Evolutionary conservation across 129 eudicot species (phyloP), one percentile per base, ranked within the genome.

Genomic region (Cynara cardunculus): DNA sequence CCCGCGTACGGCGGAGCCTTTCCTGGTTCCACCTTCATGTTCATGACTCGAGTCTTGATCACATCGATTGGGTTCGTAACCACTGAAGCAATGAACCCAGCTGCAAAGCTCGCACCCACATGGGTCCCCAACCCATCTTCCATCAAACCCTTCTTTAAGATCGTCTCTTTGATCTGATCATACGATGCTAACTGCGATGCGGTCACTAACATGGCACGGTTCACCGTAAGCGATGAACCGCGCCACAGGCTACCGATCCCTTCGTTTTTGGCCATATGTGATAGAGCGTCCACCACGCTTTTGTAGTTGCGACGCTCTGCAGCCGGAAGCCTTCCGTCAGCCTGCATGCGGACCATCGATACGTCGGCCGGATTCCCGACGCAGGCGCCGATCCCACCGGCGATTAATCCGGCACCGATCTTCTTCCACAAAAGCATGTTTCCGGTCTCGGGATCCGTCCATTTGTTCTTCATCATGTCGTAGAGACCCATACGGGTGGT

Each of bases 321-420:
- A n/a, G 73, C 22, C 2, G 97, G 98, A 26, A 93, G 98, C 71
- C 97, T 77, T 9, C 98, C 98, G 69, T 93, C 98, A 4, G 98
- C 98, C 68, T 93, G 98, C 98, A 93, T 93, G 12, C 98, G 86
- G 0, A 93, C 98, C 98, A 93, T 93, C 0, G 98, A 92, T 49
- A 93, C 91, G 78, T 93, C 98, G 16, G 97, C 98, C 0, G 98
- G 98, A 83, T 93, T 93, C 9, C 98, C 98, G 22, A 93, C 97
- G 28, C 95, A 93, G 19, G 98, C 98, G 0, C 98, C 98, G 80
- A 93, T 72, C 1, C 86, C 98, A 0, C 98, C 98, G 82, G 98
- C 97, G 65, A 93, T 85, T 0, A 93, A 41, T 27, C 98, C 98
- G 80, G 97, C 94, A 11, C 87, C 77, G 71, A 93, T 93, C 49